Evolutionary conservation across 1,139 yeast species (phyloP).

Genomic region (Pichia terricola): DNA sequence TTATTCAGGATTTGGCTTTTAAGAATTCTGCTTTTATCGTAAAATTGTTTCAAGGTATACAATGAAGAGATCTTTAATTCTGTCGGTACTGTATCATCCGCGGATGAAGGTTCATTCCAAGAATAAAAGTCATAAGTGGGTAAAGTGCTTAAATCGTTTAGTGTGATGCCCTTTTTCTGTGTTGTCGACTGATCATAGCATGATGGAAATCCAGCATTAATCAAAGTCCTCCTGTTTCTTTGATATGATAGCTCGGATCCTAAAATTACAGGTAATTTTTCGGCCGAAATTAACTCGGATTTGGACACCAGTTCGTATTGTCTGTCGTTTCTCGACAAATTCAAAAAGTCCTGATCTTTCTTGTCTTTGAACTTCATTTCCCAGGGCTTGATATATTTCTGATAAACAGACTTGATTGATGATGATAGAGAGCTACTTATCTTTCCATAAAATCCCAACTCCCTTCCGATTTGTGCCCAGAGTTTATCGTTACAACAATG

Average conservation of each 20-base stretch:
- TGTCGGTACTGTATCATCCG: constrained; percentile 31
- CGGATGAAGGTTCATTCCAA: constrained; percentile 29
- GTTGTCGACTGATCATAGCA: constrained; percentile 31
- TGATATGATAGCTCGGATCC: constrained; percentile 38
- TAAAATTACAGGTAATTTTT: constrained; percentile 11
- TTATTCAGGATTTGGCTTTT: constrained; percentile 12
- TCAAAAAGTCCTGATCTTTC: constrained; percentile 4
- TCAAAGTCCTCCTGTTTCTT: constrained; percentile 36
- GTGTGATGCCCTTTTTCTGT: constrained; percentile 26
- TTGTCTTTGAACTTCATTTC: constrained; percentile 6
- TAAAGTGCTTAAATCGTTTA: constrained; percentile 24
- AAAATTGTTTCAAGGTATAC: constrained; percentile 42
- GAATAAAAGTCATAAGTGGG: constrained; percentile 27
- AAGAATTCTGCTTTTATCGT: constrained; percentile 35
- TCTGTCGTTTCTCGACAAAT: constrained; percentile 8
- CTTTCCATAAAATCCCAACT: constrained; percentile 63
- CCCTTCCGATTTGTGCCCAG: constrained; percentile 67
- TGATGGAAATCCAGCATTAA: constrained; percentile 41
- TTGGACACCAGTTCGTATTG: constrained; percentile 1
- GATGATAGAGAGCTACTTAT: constrained; percentile 65
- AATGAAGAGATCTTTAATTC: constrained; percentile 32
- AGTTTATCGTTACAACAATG: constrained; percentile 44
- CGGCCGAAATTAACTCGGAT: not conserved
- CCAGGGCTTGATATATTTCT: constrained; percentile 25
- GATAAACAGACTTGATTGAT: constrained; percentile 52